phyloP scores from a whole-genome alignment of 1,284 basidiomycete genomes.

The Cryptococcus deneoformans region DNA sequence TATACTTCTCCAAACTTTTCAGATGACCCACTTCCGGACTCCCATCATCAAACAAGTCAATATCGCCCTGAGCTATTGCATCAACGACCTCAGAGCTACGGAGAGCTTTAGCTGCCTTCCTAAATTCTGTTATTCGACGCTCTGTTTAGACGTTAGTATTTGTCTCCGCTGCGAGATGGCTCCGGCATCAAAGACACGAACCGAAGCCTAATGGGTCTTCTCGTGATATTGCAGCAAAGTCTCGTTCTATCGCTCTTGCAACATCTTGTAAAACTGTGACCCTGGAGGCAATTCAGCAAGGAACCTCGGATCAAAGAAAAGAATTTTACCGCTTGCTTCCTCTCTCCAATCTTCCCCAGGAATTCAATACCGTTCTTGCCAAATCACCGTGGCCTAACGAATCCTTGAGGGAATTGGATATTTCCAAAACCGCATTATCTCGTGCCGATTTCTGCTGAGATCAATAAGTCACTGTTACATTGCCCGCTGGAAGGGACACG shows the following conservation, averaged over 20 bases:
- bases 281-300: not conserved
- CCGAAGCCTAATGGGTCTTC: conserved; percentile 11
- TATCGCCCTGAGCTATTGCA: conserved; percentile 5
- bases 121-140: conserved; percentile 6
- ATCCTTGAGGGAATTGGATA: conserved; percentile 9
- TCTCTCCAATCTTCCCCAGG: conserved; percentile 13
- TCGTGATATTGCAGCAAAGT: conserved; percentile 10
- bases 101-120: conserved; percentile 10
- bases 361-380: conserved; percentile 7
- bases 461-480: not conserved
- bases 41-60: conserved; percentile 12
- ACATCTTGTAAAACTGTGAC: conserved; percentile 4
- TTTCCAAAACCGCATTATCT: conserved; percentile 6
- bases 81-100: conserved; percentile 9
- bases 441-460: conserved; percentile 6
- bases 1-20: conserved; percentile 1
- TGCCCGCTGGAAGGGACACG: not conserved
- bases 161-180: no score
- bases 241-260: conserved; percentile 7
- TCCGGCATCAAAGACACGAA: not conserved
- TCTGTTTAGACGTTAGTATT: not conserved
- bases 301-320: not conserved
- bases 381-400: conserved; percentile 12
- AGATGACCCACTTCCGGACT: conserved; percentile 5
- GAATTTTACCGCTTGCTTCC: conserved; percentile 1